Base-by-base conservation (phyloP, 2,329 filamentous ascomycete genomes). In the Cladosporium sp. region DNA sequence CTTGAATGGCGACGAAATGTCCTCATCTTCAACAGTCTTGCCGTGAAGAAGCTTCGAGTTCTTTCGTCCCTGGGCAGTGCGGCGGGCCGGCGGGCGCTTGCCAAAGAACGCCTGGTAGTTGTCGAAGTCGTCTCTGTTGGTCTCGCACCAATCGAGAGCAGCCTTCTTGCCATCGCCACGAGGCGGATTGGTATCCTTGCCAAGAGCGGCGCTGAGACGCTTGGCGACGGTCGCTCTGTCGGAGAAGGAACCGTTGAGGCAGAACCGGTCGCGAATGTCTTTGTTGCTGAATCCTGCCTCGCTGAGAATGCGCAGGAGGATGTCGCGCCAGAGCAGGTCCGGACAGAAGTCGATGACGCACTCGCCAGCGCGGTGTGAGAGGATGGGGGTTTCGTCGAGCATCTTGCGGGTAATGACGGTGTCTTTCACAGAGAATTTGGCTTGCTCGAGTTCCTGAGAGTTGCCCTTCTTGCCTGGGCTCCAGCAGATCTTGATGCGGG, bases 281-380 rank as follows among this genome's bases (percentile, higher is more conserved):
- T 73, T 76, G 69, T 76, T 76, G 57, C 73, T 72, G 36, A 69
- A 70, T 13, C 71, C 69, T 26, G 69, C 71, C 62, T 77, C 75
- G 54, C 70, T 70, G 32, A 70, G 67, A 28, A 77, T 73, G 51
- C 75, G 75, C 16, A 77, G 70, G n/a, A 77, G 70, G 48, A 70
- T 72, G 51, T 73, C 72, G n/a, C 72, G 70, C 71, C 72, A 75
- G 54, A 77, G 71, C 34, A 76, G 65, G 54, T 77, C 73, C 5
- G 75, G 75, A 65, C 75, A 76, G 68, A 77, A 76, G 69, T 77
- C 75, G 67, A 77, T 71, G 43, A 77, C 71, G 65, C 74, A 74
- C 61, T 76, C 72, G 16, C 74, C 75, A 21, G 75, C 75, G 25
- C 69, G 67, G 23, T 65, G 59, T 25, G 71, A 75, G 26, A 77